Evolutionary conservation across 73 alveolate species (phyloP).

Genomic region (Paramecium sexaurelia): DNA sequence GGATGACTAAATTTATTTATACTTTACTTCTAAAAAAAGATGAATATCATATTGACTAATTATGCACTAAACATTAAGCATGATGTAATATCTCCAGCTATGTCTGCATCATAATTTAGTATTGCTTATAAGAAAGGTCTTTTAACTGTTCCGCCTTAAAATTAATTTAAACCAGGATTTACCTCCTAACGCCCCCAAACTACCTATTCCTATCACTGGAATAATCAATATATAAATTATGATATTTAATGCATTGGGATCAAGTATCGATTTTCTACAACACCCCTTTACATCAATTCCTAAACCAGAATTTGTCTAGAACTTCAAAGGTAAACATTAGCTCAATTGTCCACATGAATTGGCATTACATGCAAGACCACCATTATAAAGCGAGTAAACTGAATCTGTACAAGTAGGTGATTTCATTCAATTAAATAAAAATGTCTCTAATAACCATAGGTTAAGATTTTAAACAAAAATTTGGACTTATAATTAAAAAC

Average conservation of each 20-base stretch:
- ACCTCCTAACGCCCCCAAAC: conserved; percentile 56
- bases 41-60: neutral
- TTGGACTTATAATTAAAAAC: neutral
- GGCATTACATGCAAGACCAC: neutral
- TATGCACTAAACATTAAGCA: neutral
- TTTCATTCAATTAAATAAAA: neutral
- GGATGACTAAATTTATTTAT: neutral
- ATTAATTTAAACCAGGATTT: neutral
- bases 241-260: neutral
- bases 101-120: neutral
- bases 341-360: conserved; percentile 11
- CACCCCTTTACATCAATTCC: neutral
- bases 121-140: conserved; percentile 25
- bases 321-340: neutral
- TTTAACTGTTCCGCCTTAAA: conserved; percentile 35
- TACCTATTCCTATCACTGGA: conserved; percentile 46
- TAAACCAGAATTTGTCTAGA: neutral
- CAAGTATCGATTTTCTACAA: conserved; percentile 3
- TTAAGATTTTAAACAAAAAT: neutral
- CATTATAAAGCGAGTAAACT: neutral
- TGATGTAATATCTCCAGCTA: neutral
- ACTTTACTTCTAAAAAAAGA: conserved; percentile 1
- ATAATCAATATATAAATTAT: neutral
- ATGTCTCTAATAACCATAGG: neutral
- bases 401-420: neutral